Evolutionary conservation across 345 rosid species (phyloP).

Genomic region (Murraya paniculata): DNA sequence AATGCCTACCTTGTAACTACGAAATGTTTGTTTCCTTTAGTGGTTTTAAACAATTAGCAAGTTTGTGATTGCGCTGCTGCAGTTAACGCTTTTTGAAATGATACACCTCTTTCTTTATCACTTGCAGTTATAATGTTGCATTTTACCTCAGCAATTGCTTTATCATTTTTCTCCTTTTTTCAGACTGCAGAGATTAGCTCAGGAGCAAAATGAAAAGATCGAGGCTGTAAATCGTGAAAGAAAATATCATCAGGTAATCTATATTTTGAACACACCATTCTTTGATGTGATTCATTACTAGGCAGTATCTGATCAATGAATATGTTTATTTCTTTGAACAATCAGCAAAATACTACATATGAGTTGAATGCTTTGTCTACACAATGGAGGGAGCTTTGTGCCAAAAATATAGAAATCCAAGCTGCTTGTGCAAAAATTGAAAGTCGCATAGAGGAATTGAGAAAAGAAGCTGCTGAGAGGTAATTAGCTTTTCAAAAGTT

Average conservation of each 20-base stretch:
- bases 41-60: background rate
- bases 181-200: conserved; percentile 82
- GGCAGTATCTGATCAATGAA: conserved; percentile 13
- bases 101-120: background rate
- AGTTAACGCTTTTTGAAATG: background rate
- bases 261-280: background rate
- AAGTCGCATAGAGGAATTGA: conserved; percentile 54
- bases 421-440: conserved; percentile 67
- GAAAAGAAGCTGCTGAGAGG: conserved; percentile 79
- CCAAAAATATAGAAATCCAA: conserved; percentile 82
- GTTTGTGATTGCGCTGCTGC: background rate
- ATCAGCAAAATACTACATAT: conserved; percentile 84
- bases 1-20: background rate
- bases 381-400: conserved; percentile 91
- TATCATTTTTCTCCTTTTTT: background rate
- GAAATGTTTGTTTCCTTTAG: background rate
- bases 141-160: background rate
- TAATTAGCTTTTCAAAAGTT: conserved; percentile 21
- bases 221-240: conserved; percentile 94
- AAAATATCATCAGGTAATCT: conserved; percentile 87
- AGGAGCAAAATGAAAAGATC: conserved; percentile 76
- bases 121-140: background rate
- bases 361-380: conserved; percentile 84
- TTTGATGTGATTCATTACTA: conserved; percentile 6
- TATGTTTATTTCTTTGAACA: conserved; percentile 7